phyloP scores from a whole-genome alignment of 768 basidiomycete species.

The Lactifluus piperatus region DNA sequence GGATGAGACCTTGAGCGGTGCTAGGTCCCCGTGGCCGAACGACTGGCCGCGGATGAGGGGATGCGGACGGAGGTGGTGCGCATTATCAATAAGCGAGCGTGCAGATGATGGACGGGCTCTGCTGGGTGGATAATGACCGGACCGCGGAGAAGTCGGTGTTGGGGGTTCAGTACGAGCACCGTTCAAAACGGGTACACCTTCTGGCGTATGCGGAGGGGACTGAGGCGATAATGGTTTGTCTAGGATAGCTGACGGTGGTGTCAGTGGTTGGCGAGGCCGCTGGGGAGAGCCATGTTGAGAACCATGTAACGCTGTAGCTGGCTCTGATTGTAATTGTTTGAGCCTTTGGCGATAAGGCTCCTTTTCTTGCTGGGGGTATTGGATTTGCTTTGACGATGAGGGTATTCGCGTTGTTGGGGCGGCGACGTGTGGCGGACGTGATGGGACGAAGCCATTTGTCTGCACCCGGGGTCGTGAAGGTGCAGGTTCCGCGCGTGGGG shows the following conservation, averaged over 20 bases:
- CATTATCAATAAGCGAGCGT: conserved; percentile 42
- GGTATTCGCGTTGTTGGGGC: not conserved
- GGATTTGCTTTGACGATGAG: not conserved
- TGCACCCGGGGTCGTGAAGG: conserved; percentile 22
- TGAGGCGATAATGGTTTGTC: not conserved
- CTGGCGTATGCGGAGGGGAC: not conserved
- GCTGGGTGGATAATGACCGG: conserved; percentile 27
- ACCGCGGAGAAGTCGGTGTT: conserved; percentile 32
- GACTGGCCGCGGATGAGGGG: conserved; percentile 72
- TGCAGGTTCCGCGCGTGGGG: conserved; percentile 25
- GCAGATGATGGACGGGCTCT: conserved; percentile 53
- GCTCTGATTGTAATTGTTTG: not conserved
- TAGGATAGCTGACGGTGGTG: not conserved
- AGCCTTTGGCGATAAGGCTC: not conserved
- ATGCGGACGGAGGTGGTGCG: conserved; percentile 48
- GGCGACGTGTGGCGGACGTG: conserved; percentile 2
- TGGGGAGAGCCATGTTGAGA: not conserved
- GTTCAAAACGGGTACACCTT: not conserved
- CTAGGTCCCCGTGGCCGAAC: conserved; percentile 42
- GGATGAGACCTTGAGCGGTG: conserved; percentile 53
- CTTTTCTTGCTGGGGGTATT: not conserved
- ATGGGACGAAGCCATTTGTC: conserved; percentile 10
- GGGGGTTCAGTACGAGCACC: conserved; percentile 21
- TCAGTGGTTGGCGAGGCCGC: not conserved
- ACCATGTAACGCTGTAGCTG: not conserved